These are phyloP conservation scores for Starmerella floricola DNA, from an alignment of 805 yeast species.

Conservation along the genomic window DNA sequence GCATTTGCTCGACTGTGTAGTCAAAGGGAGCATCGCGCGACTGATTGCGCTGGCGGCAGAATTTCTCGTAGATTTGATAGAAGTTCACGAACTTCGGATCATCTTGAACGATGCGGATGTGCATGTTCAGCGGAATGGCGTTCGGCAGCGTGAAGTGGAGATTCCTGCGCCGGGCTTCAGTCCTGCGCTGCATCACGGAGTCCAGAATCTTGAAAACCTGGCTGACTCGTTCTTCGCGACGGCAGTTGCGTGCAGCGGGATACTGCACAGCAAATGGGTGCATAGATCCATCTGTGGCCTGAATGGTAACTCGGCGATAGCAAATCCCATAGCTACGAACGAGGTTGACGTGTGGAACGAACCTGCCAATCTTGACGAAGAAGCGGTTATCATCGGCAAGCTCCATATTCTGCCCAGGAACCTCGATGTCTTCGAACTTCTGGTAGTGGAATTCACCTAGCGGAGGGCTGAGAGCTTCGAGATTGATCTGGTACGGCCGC, in stretches of 20 bases:
- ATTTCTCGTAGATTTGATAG: constrained; percentile 77
- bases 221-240: constrained; percentile 89
- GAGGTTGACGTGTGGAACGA: constrained; percentile 75
- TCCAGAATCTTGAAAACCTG: constrained; percentile 85
- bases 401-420: constrained; percentile 90
- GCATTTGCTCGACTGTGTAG: constrained; percentile 69
- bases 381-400: constrained; percentile 82
- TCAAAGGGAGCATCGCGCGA: constrained; percentile 84
- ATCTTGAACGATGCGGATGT: constrained; percentile 78
- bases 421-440: constrained; percentile 92
- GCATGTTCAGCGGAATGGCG: constrained; percentile 90
- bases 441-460: constrained; percentile 95
- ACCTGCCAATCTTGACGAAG: constrained; percentile 85
- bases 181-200: constrained; percentile 64
- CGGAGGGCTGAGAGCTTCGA: constrained; percentile 89
- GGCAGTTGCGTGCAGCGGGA: constrained; percentile 94
- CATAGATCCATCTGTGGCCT: constrained; percentile 86
- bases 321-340: constrained; percentile 86
- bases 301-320: constrained; percentile 72
- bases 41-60: constrained; percentile 59
- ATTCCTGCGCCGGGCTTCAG: constrained; percentile 77
- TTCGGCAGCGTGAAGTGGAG: constrained; percentile 76
- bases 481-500: constrained; percentile 61
- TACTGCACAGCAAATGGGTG: constrained; percentile 93
- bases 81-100: constrained; percentile 64